These are phyloP conservation scores for Phoma sp. DNA, from an alignment of 2,329 filamentous ascomycete genomes.

Conservation along the genomic window DNA sequence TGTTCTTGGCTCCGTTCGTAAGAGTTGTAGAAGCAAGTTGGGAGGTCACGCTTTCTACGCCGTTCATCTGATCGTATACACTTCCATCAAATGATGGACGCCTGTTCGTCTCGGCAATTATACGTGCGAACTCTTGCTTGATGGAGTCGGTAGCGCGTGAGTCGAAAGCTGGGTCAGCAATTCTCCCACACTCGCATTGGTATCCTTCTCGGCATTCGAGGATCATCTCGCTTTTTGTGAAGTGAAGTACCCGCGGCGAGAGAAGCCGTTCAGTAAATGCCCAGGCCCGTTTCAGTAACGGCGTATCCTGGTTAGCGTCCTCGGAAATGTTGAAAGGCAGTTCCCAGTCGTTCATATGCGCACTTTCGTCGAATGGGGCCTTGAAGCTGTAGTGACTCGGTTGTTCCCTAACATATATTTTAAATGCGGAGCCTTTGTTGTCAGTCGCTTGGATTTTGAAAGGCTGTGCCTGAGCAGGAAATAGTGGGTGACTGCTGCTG, in stretches of 20 bases:
- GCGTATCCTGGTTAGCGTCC: constrained; percentile 40
- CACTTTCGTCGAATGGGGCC: constrained; percentile 41
- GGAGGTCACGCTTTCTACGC: constrained; percentile 34
- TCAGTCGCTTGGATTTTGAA: constrained; percentile 47
- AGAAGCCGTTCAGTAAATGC: constrained; percentile 43
- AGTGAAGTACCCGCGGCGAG: constrained; percentile 43
- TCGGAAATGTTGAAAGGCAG: constrained; percentile 42
- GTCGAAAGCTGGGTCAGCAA: constrained; percentile 40
- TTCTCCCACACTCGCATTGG: constrained; percentile 47
- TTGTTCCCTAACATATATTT: constrained; percentile 46
- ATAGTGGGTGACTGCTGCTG: constrained; percentile 37
- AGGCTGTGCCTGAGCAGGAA: constrained; percentile 31
- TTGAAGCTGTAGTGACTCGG: constrained; percentile 48
- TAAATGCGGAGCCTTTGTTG: constrained; percentile 39
- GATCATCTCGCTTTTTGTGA: constrained; percentile 47
- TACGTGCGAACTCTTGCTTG: constrained; percentile 43
- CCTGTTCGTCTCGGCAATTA: constrained; percentile 29
- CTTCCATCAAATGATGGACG: constrained; percentile 14
- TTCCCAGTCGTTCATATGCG: constrained; percentile 48
- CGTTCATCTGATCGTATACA: constrained; percentile 15
- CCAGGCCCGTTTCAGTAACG: constrained; percentile 46
- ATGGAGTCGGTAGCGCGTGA: constrained; percentile 43
- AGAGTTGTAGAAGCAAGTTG: constrained; percentile 40
- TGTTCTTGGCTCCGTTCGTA: constrained; percentile 25
- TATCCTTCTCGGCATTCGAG: constrained; percentile 47